Conservation (phyloP, 768 basidiomycete genomes). For the Galerina marginata region DNA sequence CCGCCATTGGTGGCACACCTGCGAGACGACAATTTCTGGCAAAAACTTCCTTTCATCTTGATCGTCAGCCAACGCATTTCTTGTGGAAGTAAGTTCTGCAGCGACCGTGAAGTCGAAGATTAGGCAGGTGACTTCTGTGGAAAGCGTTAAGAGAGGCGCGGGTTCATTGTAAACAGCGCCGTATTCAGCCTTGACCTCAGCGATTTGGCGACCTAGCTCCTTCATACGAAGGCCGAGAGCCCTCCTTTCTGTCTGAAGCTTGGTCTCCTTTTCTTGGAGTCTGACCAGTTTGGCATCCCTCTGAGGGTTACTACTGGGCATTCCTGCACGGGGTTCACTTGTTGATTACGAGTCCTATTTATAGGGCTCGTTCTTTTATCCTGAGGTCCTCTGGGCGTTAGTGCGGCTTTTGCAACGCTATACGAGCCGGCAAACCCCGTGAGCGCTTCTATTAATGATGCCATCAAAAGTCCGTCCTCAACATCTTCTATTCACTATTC, state of each 20-base stretch:
- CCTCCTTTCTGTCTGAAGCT: background rate
- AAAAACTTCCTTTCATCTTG: background rate
- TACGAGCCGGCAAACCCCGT: no score
- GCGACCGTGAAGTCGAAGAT: conserved; percentile 17
- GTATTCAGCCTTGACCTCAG: conserved; percentile 14
- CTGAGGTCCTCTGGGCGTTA: no score
- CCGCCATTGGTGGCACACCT: conserved; percentile 29
- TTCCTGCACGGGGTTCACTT: no score
- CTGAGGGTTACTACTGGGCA: no score
- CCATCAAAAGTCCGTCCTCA: no score
- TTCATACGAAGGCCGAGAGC: background rate
- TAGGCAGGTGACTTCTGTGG: conserved; percentile 23
- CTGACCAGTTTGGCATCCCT: no score
- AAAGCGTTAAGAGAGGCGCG: conserved; percentile 16
- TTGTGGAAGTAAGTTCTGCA: no score
- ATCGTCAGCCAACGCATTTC: background rate
- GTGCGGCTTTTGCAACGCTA: no score
- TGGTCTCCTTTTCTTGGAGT: background rate
- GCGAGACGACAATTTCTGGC: conserved; percentile 26
- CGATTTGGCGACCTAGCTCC: conserved; percentile 9
- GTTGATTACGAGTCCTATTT: no score
- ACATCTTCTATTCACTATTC: no score
- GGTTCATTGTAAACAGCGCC: conserved; percentile 20
- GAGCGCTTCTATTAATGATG: no score
- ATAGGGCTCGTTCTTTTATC: no score